Conservation (phyloP, 768 basidiomycete species). For the Leccinum longicurvipes region DNA sequence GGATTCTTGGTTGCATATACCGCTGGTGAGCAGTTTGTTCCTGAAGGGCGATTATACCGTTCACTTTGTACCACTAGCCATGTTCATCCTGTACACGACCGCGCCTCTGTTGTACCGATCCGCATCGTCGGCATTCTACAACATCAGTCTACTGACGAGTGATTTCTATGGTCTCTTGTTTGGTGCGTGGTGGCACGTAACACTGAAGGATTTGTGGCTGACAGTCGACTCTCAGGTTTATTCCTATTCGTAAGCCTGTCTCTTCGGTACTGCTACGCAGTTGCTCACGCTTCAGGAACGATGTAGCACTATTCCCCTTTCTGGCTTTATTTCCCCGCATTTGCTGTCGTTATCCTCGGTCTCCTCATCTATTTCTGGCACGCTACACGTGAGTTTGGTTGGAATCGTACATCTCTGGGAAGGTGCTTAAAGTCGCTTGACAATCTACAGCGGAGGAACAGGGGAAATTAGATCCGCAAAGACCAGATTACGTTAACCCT, state of each 20-base stretch:
- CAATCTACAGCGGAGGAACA: conserved; percentile 62
- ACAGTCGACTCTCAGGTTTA: conserved; percentile 32
- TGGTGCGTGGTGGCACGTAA: conserved; percentile 30
- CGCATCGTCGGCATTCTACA: conserved; percentile 83
- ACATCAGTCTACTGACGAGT: conserved; percentile 80
- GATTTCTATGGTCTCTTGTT: conserved; percentile 88
- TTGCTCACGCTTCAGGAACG: conserved; percentile 8
- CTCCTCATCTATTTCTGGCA: conserved; percentile 86
- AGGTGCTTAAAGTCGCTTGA: conserved; percentile 8
- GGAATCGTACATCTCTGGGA: neutral
- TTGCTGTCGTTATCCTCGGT: conserved; percentile 64
- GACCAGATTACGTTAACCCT: conserved; percentile 54
- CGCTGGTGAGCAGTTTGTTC: conserved; percentile 26
- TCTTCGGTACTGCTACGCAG: neutral
- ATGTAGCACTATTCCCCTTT: conserved; percentile 73
- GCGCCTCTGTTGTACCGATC: conserved; percentile 84
- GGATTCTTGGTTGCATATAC: conserved; percentile 54
- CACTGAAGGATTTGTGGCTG: conserved; percentile 2
- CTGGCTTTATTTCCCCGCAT: conserved; percentile 88
- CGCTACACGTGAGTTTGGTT: conserved; percentile 61
- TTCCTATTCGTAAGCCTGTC: conserved; percentile 48
- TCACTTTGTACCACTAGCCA: conserved; percentile 42
- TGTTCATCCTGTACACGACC: conserved; percentile 83
- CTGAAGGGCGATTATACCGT: neutral
- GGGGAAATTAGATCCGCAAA: conserved; percentile 56